Evolutionary conservation across 257 asterid genomes (phyloP).

Genomic region (Gentiana straminea): DNA sequence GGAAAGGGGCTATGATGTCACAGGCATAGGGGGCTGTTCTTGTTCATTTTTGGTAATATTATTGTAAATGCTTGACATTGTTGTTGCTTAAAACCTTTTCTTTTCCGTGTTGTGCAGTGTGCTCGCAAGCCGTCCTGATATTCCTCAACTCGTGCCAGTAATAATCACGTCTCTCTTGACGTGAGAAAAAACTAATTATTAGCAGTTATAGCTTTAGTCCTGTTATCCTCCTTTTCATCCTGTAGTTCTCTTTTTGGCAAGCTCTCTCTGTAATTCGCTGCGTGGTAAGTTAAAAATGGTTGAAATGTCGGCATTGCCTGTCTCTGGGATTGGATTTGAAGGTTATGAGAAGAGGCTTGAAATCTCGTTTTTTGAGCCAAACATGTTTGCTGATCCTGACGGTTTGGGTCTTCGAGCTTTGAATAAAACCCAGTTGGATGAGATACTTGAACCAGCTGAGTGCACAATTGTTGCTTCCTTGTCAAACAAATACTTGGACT

Average conservation of each 20-base stretch:
- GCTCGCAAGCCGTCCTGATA: constrained; percentile 98
- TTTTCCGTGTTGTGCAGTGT: constrained; percentile 41
- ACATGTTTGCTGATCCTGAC: constrained; percentile 65
- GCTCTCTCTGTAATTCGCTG: constrained; percentile 4
- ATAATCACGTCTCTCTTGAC: constrained; percentile 41
- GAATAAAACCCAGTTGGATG: constrained; percentile 55
- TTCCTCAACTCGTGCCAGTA: constrained; percentile 6
- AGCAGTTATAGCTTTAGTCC: constrained; percentile 16
- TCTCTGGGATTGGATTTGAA: constrained; percentile 74
- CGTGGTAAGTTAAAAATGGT: constrained; percentile 12
- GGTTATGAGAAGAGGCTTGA: constrained; percentile 88
- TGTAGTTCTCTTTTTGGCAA: constrained; percentile 22
- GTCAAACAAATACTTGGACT: constrained; percentile 55
- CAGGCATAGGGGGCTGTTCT: too few relatives aligned
- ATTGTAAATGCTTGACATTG: background rate
- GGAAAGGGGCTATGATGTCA: background rate
- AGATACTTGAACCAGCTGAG: constrained; percentile 65
- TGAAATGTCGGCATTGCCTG: constrained; percentile 34
- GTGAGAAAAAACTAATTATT: constrained; percentile 21
- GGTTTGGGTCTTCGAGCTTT: constrained; percentile 68
- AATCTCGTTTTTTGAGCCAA: constrained; percentile 55
- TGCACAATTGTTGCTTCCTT: constrained; percentile 73
- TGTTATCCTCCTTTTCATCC: constrained; percentile 55
- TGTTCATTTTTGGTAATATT: background rate
- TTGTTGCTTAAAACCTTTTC: background rate